phyloP scores from a whole-genome alignment of 805 yeast genomes.

The Ascoidea rubescens region DNA sequence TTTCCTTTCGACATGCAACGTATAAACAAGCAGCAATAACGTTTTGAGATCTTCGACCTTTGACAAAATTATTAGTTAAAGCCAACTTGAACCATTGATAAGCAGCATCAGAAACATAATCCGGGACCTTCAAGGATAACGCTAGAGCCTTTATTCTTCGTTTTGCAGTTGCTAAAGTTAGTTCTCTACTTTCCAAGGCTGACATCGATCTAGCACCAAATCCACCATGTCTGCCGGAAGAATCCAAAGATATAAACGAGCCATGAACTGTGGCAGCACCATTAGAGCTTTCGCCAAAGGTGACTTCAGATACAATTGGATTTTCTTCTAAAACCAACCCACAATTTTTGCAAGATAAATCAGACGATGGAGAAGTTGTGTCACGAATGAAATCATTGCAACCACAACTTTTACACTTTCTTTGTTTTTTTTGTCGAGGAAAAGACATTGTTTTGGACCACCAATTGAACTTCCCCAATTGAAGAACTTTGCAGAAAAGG shows the following conservation, averaged over 20 bases:
- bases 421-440: not conserved
- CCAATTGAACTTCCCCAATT: too few species aligned
- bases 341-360: constrained; percentile 68
- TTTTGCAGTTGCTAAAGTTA: constrained; percentile 75
- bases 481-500: too few species aligned
- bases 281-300: constrained; percentile 79
- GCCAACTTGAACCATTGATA: constrained; percentile 84
- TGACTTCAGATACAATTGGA: constrained; percentile 90
- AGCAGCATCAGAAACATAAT: constrained; percentile 75
- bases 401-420: constrained; percentile 33
- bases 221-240: constrained; percentile 68
- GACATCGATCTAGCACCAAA: constrained; percentile 56
- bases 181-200: constrained; percentile 77
- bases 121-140: constrained; percentile 64
- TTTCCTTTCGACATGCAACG: constrained; percentile 83
- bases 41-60: constrained; percentile 92
- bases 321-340: constrained; percentile 85
- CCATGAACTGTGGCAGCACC: constrained; percentile 98
- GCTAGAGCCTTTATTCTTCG: constrained; percentile 72
- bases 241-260: constrained; percentile 55
- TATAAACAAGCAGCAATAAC: constrained; percentile 92
- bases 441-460: not conserved
- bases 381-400: constrained; percentile 39
- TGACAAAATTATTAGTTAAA: constrained; percentile 77
- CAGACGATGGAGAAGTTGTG: constrained; percentile 49